Percentiles rank a stretch among this genome's conserved stretches.
Evolutionary conservation across 2,329 filamentous ascomycete genomes (phyloP).

Genomic region (Cordyceps fumosorosea): DNA sequence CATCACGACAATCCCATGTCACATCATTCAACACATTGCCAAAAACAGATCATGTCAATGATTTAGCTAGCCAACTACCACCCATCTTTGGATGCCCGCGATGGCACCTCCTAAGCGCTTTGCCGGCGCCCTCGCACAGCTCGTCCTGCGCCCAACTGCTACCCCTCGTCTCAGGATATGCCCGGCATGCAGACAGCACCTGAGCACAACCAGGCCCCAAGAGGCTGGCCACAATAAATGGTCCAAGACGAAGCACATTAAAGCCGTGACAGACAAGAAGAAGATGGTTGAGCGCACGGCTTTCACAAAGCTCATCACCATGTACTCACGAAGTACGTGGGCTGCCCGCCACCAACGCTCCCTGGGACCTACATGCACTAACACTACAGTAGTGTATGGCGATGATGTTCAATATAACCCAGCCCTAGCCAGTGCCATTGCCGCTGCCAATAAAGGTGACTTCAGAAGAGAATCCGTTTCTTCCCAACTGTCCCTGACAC

Average conservation of each 20-base stretch:
- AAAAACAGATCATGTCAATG: neutral
- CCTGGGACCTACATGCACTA: neutral
- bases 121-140: neutral
- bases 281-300: constrained; percentile 65
- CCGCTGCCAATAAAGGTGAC: constrained; percentile 69
- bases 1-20: neutral
- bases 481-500: constrained; percentile 5
- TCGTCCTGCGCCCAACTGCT: neutral
- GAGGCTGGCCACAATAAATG: constrained; percentile 81
- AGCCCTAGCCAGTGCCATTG: constrained; percentile 65
- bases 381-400: constrained; percentile 56
- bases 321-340: constrained; percentile 63
- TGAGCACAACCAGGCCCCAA: constrained; percentile 37
- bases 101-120: neutral
- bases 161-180: constrained; percentile 28
- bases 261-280: constrained; percentile 74
- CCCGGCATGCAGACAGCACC: constrained; percentile 40
- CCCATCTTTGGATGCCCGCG: too few relatives aligned
- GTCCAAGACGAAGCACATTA: constrained; percentile 95
- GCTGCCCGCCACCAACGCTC: neutral
- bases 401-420: constrained; percentile 68
- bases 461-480: neutral
- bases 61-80: neutral
- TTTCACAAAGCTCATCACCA: constrained; percentile 66
- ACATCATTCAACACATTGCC: neutral